A percentile compares a stretch with the other conserved stretches of the same genome.
Conservation (phyloP, 2,329 filamentous ascomycete species). For the Claviceps spartinae region DNA sequence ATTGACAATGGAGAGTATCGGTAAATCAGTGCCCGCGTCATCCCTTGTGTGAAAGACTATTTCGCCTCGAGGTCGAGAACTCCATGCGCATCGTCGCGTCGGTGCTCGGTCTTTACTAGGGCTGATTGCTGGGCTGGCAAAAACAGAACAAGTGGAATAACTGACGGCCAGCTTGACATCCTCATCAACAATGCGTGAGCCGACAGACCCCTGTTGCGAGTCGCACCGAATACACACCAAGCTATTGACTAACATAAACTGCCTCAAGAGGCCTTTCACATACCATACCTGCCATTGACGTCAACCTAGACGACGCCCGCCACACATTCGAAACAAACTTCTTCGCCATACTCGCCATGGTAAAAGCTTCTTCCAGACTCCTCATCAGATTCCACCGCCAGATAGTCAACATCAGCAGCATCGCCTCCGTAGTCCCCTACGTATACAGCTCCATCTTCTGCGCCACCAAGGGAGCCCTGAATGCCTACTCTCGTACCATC, state of each 20-base stretch:
- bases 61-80: not conserved
- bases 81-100: not conserved
- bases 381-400: not conserved
- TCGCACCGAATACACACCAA: not conserved
- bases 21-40: too few relatives aligned
- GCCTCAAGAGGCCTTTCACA: not conserved
- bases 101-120: not conserved
- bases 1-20: too few relatives aligned
- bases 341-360: not conserved
- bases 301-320: not conserved
- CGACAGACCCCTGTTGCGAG: not conserved
- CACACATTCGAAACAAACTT: not conserved
- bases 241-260: not conserved
- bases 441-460: not conserved
- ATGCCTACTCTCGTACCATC: not conserved
- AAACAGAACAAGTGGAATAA: not conserved
- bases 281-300: not conserved
- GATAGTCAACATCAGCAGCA: not conserved
- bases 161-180: not conserved
- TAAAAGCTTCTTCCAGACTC: not conserved
- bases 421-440: not conserved
- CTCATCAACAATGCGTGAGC: slow-evolving; percentile 1
- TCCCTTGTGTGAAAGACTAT: too few relatives aligned
- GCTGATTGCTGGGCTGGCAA: not conserved
- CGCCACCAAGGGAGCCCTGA: not conserved